Conservation (phyloP, 768 basidiomycete species). For the Tricholoma furcatifolium region DNA sequence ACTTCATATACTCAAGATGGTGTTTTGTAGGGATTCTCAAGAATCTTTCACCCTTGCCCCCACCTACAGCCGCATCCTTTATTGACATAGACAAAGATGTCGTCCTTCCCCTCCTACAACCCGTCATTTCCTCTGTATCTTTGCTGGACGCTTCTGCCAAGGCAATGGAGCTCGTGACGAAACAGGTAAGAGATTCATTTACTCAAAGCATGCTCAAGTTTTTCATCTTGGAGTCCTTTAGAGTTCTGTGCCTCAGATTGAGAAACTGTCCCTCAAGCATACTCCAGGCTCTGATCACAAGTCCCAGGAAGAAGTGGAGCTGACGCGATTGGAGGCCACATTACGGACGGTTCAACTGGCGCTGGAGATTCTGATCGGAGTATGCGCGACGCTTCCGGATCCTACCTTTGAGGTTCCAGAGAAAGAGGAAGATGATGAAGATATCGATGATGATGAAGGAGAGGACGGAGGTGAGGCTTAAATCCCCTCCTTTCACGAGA, state of each 20-base stretch:
- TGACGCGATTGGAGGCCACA: constrained; percentile 70
- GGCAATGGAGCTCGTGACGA: constrained; percentile 51
- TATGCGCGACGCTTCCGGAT: constrained; percentile 87
- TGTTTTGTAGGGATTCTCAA: constrained; percentile 61
- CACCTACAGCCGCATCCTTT: constrained; percentile 58
- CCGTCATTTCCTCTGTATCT: constrained; percentile 60
- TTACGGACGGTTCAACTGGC: constrained; percentile 76
- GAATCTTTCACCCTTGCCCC: constrained; percentile 75
- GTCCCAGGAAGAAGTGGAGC: constrained; percentile 61
- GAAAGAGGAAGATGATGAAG: constrained; percentile 35
- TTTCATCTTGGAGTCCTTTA: constrained; percentile 18
- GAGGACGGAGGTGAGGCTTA: constrained; percentile 22
- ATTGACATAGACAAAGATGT: constrained; percentile 73
- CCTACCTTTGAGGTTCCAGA: constrained; percentile 44
- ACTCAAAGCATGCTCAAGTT: not conserved
- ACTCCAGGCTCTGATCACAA: constrained; percentile 78
- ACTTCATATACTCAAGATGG: not conserved
- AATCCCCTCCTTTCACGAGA: not conserved
- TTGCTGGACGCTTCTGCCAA: constrained; percentile 46
- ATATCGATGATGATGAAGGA: constrained; percentile 15
- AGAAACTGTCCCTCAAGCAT: constrained; percentile 60
- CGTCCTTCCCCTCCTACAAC: constrained; percentile 67
- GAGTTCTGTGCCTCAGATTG: constrained; percentile 50
- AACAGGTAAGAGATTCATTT: constrained; percentile 38
- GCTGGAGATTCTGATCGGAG: constrained; percentile 85